Evolutionary conservation across 2,329 filamentous ascomycete species (phyloP).

Genomic region (Corinectria fuckeliana): DNA sequence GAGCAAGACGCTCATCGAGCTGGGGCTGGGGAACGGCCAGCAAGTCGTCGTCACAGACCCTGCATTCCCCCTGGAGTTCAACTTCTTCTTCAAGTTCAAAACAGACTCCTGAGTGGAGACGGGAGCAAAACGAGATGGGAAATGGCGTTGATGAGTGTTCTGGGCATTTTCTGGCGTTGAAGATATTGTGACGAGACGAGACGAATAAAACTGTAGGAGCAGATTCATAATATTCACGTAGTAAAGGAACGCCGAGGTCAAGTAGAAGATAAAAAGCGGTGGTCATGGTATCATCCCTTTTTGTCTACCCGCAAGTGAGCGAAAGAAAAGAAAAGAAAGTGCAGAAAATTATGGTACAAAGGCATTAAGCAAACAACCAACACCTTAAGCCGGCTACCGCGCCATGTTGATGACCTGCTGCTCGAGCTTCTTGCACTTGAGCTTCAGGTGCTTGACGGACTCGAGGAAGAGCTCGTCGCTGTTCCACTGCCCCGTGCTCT

Average conservation of each 20-base stretch:
- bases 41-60: conserved; percentile 93
- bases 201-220: conserved; percentile 35
- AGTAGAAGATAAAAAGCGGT: conserved; percentile 24
- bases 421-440: conserved; percentile 79
- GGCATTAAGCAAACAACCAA: too few relatives aligned
- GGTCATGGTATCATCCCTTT: conserved; percentile 45
- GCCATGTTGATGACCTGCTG: conserved; percentile 72
- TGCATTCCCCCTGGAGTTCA: conserved; percentile 78
- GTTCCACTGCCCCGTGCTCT: conserved; percentile 94
- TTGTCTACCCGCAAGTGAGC: conserved; percentile 41
- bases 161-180: conserved; percentile 40
- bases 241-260: conserved; percentile 10
- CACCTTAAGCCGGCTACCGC: conserved; percentile 45
- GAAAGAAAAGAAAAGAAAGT: conserved; percentile 24
- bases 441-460: conserved; percentile 81
- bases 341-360: conserved; percentile 34
- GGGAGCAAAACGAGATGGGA: conserved; percentile 1
- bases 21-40: conserved; percentile 78
- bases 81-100: conserved; percentile 60
- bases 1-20: conserved; percentile 74
- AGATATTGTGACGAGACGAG: conserved; percentile 22
- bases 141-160: conserved; percentile 24
- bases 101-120: conserved; percentile 19
- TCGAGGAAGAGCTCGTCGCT: conserved; percentile 95
- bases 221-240: conserved; percentile 38